These are phyloP conservation scores for Apiospora aurea DNA, from an alignment of 2,329 filamentous ascomycete genomes.

Conservation along the genomic window DNA sequence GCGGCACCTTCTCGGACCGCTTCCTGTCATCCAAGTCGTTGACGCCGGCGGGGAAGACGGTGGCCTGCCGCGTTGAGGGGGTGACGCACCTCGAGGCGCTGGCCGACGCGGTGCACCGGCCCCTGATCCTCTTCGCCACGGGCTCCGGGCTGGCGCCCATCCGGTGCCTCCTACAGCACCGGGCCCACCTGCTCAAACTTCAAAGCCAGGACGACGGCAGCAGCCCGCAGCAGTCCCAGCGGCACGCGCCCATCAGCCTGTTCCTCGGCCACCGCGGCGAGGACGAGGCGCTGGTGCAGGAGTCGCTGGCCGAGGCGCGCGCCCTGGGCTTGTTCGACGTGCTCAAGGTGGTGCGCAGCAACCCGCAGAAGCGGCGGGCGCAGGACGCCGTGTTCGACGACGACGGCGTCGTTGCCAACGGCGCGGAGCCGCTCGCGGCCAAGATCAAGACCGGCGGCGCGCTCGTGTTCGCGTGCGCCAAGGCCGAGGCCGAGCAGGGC, in stretches of 20 bases:
- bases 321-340: constrained; percentile 29
- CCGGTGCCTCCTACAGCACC: constrained; percentile 25
- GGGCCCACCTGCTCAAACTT: background rate
- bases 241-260: constrained; percentile 28
- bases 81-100: constrained; percentile 16
- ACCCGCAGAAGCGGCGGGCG: constrained; percentile 27
- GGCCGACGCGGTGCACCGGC: background rate
- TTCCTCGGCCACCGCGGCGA: constrained; percentile 30
- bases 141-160: constrained; percentile 21
- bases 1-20: constrained; percentile 8
- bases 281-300: constrained; percentile 28
- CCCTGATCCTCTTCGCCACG: constrained; percentile 17
- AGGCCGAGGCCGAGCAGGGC: constrained; percentile 4
- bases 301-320: constrained; percentile 25
- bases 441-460: constrained; percentile 17
- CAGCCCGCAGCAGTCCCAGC: background rate
- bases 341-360: constrained; percentile 32
- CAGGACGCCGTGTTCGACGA: constrained; percentile 43
- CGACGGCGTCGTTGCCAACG: background rate
- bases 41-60: background rate
- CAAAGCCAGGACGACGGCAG: background rate
- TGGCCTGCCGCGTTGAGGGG: constrained; percentile 1
- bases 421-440: background rate
- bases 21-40: background rate
- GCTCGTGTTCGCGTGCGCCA: constrained; percentile 19